phyloP scores from a whole-genome alignment of 768 basidiomycete species.

The Amyloporia xantha region DNA sequence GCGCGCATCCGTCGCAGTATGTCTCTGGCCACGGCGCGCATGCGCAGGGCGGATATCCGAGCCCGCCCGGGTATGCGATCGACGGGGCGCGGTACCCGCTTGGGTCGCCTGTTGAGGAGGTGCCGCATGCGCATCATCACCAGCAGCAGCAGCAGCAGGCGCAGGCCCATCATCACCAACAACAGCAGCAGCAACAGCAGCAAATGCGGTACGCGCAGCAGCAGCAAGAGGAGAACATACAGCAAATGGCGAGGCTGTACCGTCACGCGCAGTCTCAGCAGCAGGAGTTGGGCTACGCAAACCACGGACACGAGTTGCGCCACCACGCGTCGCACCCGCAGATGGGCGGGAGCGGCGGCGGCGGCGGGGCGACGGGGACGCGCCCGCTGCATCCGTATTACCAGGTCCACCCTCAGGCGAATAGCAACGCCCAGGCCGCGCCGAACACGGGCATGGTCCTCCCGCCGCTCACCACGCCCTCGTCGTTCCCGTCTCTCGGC shows the following conservation, averaged over 20 bases:
- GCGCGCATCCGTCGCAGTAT: slow-evolving; percentile 6
- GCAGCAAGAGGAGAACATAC: slow-evolving; percentile 13
- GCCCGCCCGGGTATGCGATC: neutral
- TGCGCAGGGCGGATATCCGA: slow-evolving; percentile 3
- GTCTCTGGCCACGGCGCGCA: slow-evolving; percentile 9
- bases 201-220: slow-evolving; percentile 1
- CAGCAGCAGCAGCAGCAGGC: slow-evolving; percentile 7
- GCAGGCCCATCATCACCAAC: too few species aligned
- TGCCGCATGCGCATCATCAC: neutral
- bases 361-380: neutral
- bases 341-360: neutral
- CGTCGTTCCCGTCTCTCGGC: slow-evolving; percentile 10
- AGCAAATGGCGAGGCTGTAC: slow-evolving; percentile 5
- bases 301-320: slow-evolving; percentile 9
- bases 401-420: neutral
- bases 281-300: neutral
- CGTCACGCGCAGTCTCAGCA: slow-evolving; percentile 4
- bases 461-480: slow-evolving; percentile 10
- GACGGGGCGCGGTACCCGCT: slow-evolving; percentile 12
- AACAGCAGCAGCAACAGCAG: neutral
- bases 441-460: neutral
- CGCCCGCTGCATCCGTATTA: slow-evolving; percentile 6
- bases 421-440: neutral
- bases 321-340: neutral
- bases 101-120: slow-evolving; percentile 9